Conservation (phyloP, 208 protist genomes). For the Perkinsela sp. region DNA sequence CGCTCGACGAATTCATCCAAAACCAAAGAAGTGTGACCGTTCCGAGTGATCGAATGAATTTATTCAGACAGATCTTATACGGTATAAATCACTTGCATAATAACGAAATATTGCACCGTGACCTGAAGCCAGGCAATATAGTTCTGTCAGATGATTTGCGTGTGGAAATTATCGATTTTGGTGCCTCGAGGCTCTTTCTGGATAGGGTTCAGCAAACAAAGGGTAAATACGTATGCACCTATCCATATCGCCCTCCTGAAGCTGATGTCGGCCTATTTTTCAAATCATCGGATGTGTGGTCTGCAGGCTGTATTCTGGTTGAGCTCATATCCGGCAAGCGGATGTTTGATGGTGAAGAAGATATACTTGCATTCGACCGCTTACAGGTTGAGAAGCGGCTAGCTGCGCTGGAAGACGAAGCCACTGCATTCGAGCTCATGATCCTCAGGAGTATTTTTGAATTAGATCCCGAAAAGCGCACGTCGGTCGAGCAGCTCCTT, state of each 20-base stretch:
- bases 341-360: constrained; percentile 76
- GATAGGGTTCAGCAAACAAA: neutral
- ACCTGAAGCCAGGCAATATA: neutral
- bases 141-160: neutral
- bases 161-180: neutral
- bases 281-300: constrained; percentile 81
- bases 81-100: neutral
- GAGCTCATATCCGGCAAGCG: constrained; percentile 77
- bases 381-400: neutral
- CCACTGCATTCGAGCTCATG: neutral
- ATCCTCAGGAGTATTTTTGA: neutral
- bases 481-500: neutral
- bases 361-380: neutral
- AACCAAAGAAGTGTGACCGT: neutral
- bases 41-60: neutral
- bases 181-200: neutral
- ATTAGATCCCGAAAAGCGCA: neutral
- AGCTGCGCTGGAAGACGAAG: neutral
- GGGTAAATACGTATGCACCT: neutral
- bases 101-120: neutral
- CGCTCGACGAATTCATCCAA: neutral
- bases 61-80: neutral
- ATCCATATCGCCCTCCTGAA: neutral
- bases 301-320: constrained; percentile 93
- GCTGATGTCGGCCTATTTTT: neutral